These are phyloP conservation scores for Peronospora farinosa DNA, from an alignment of 352 stramenopile species.

Conservation along the genomic window DNA sequence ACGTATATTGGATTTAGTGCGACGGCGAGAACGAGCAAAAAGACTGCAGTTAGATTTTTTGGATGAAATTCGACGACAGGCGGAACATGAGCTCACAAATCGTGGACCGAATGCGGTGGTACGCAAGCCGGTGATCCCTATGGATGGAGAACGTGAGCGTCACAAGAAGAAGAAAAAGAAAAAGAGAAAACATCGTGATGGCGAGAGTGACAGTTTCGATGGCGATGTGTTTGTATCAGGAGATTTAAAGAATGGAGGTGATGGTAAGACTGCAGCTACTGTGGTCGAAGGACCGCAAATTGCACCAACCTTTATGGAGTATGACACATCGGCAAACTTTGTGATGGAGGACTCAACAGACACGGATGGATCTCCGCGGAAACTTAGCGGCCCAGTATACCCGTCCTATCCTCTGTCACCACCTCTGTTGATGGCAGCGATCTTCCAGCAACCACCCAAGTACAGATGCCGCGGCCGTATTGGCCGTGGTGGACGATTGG, in stretches of 20 bases:
- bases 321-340: conserved; percentile 65
- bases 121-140: conserved; percentile 47
- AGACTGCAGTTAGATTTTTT: conserved; percentile 74
- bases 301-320: conserved; percentile 61
- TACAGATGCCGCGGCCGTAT: conserved; percentile 66
- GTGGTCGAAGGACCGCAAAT: conserved; percentile 32
- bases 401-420: conserved; percentile 63
- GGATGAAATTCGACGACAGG: conserved; percentile 65
- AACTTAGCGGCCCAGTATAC: conserved; percentile 34
- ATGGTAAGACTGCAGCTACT: conserved; percentile 12
- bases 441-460: conserved; percentile 68
- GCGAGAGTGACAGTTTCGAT: conserved; percentile 23
- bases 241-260: conserved; percentile 12
- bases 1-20: conserved; percentile 76
- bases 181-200: conserved; percentile 67
- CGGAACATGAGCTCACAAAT: conserved; percentile 53
- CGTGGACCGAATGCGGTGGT: conserved; percentile 28
- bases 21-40: conserved; percentile 81
- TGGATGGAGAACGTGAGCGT: conserved; percentile 46
- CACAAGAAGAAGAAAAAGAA: conserved; percentile 63
- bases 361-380: conserved; percentile 23
- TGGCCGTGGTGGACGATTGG: conserved; percentile 57
- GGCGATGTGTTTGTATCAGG: conserved; percentile 3
- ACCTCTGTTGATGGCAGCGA: conserved; percentile 50
- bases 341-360: conserved; percentile 36